phyloP scores from a whole-genome alignment of 306 rosid genomes.

The Citrullus amarus region DNA sequence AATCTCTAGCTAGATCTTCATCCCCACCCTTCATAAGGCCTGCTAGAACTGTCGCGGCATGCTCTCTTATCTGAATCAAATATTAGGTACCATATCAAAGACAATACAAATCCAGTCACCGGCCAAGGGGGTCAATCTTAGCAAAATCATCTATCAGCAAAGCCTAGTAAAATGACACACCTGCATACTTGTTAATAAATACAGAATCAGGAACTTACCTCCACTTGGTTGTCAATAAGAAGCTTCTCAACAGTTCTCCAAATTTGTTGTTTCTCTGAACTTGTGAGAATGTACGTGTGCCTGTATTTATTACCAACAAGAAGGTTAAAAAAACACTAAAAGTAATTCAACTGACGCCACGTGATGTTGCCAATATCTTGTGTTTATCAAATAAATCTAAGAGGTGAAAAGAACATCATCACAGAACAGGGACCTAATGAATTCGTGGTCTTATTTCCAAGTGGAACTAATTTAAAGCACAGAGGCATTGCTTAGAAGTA shows the following conservation, averaged over 20 bases:
- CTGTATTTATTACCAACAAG: constrained; percentile 29
- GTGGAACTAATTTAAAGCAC: background rate
- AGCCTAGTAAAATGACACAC: background rate
- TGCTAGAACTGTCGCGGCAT: constrained; percentile 95
- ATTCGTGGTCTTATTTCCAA: background rate
- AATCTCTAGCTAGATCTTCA: constrained; percentile 75
- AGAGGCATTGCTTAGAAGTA: background rate
- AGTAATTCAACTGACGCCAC: background rate
- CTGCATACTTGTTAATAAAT: background rate
- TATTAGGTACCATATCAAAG: constrained; percentile 8
- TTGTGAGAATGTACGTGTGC: constrained; percentile 82
- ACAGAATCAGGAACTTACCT: constrained; percentile 44
- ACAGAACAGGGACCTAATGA: background rate
- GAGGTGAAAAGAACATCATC: background rate
- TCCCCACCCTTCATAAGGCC: constrained; percentile 99
- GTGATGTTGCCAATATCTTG: background rate
- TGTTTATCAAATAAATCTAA: background rate
- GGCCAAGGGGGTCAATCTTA: background rate
- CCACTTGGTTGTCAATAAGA: constrained; percentile 93
- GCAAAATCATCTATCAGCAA: background rate
- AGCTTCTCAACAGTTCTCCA: constrained; percentile 91
- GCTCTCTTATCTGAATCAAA: constrained; percentile 72
- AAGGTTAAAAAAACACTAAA: background rate
- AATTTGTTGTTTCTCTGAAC: constrained; percentile 53
- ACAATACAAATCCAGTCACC: background rate